Evolutionary conservation across 2,329 filamentous ascomycete species (phyloP).

Genomic region (Cadophora gregata): DNA sequence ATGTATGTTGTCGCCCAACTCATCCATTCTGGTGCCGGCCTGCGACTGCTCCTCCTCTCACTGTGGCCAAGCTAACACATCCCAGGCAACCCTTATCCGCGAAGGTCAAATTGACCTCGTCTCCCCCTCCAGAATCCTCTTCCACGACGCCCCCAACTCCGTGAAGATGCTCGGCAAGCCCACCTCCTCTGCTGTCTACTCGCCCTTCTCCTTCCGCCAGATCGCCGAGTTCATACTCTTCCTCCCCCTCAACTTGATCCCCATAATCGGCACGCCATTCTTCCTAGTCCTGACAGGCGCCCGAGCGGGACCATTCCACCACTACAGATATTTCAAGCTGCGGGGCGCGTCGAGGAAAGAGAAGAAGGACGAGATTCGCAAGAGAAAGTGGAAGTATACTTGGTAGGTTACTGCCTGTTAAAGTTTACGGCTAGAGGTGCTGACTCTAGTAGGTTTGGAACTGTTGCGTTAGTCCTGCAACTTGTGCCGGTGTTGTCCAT

Average conservation of each 20-base stretch:
- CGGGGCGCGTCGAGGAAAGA: constrained; percentile 76
- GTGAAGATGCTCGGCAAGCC: constrained; percentile 85
- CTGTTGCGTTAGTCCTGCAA: constrained; percentile 81
- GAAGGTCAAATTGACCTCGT: constrained; percentile 74
- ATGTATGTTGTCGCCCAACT: constrained; percentile 54
- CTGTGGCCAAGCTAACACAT: not conserved
- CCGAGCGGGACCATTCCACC: constrained; percentile 84
- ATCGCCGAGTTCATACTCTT: constrained; percentile 83
- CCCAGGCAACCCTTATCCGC: constrained; percentile 71
- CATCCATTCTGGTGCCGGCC: not conserved
- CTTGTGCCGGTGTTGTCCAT: constrained; percentile 92
- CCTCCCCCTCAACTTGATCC: constrained; percentile 86
- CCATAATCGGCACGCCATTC: constrained; percentile 79
- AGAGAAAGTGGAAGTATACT: constrained; percentile 80
- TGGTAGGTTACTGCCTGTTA: constrained; percentile 57
- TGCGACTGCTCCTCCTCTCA: not conserved
- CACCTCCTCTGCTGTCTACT: constrained; percentile 76
- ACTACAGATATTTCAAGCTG: constrained; percentile 89
- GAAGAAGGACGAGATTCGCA: constrained; percentile 70
- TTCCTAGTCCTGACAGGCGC: constrained; percentile 91
- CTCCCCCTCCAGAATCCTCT: constrained; percentile 67
- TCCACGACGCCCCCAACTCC: constrained; percentile 70
- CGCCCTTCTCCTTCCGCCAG: constrained; percentile 89
- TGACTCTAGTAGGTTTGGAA: constrained; percentile 69
- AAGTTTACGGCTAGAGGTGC: constrained; percentile 1